Base-by-base conservation (phyloP, 352 stramenopile species). In the Nothophytophthora sp. region DNA sequence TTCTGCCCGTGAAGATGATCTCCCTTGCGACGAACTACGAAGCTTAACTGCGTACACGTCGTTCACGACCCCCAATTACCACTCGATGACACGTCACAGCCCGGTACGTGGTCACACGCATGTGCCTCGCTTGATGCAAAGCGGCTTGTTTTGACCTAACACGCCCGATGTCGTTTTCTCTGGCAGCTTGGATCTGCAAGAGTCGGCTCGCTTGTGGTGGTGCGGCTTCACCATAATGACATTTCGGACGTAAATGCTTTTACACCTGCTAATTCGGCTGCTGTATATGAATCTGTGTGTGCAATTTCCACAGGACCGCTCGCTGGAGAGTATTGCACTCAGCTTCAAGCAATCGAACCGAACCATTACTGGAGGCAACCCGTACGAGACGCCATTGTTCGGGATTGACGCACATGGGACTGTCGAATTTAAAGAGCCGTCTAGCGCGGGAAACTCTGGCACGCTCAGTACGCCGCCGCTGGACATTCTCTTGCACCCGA, bases 241-340 rank as follows among this genome's bases (percentile, higher is more conserved):
- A n/a, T n/a, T n/a, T n/a, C n/a, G n/a, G n/a, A n/a, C n/a, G n/a
- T n/a, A n/a, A n/a, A n/a, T n/a, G n/a, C n/a, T n/a, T n/a, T 4
- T 45, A 1, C 9, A 41, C 4, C 5, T 53, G 1, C 25, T 29
- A 13, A 32, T 40, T 58, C 11, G 11, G 12, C 4, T 40, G 28
- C 57, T 33, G 63, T 5, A 7, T 18, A 37, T 36, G 11, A 40
- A 27, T 0, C 9, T 38, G 43, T 7, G 32, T 24, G 40, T 55
- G n/a, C 16, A 34, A 40, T 30, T 3, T 48, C 9, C 19, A 28
- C 36, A 90, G 80, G 81, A 91, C 29, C 71, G 63, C 8, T 88
- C 77, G n/a, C 62, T 91, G 4, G 66, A 86, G 35, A 60, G 42
- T 11, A 66, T 89, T 23, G 77, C 76, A 29, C 69, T 88, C 24